phyloP scores from a whole-genome alignment of 129 eudicot species.

The Artemisia argyi region DNA sequence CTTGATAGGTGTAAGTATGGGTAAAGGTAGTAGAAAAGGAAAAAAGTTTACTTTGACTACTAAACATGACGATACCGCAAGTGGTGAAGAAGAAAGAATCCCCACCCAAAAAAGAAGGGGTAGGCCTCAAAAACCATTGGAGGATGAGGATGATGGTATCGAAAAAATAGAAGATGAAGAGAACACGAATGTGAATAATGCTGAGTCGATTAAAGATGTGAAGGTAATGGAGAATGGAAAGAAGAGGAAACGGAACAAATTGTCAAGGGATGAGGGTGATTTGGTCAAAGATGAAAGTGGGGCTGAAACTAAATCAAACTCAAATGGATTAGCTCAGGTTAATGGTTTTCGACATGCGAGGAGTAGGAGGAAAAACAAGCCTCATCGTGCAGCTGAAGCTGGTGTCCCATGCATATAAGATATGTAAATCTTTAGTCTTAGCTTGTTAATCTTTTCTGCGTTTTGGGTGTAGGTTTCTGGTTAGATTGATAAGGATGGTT shows the following conservation, averaged over 20 bases:
- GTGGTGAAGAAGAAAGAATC: slow-evolving; percentile 74
- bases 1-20: slow-evolving; percentile 47
- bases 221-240: slow-evolving; percentile 44
- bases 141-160: slow-evolving; percentile 51
- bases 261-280: slow-evolving; percentile 39
- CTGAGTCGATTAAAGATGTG: slow-evolving; percentile 21
- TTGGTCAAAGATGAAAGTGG: slow-evolving; percentile 47
- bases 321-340: slow-evolving; percentile 38
- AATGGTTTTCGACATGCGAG: slow-evolving; percentile 63
- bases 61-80: slow-evolving; percentile 60
- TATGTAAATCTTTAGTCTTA: slow-evolving; percentile 25
- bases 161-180: slow-evolving; percentile 55
- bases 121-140: slow-evolving; percentile 62
- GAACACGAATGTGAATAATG: slow-evolving; percentile 19
- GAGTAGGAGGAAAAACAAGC: slow-evolving; percentile 71
- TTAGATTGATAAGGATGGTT: too few relatives aligned
- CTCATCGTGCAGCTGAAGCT: slow-evolving; percentile 81
- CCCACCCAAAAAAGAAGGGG: slow-evolving; percentile 71
- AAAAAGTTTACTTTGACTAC: slow-evolving; percentile 50
- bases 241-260: slow-evolving; percentile 47
- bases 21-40: slow-evolving; percentile 70
- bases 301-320: slow-evolving; percentile 32
- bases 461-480: slow-evolving; percentile 21
- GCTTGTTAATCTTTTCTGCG: slow-evolving; percentile 16
- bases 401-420: slow-evolving; percentile 62